Evolutionary conservation across 2,329 filamentous ascomycete species (phyloP), one percentile per base, ranked within the genome.

Genomic region (Teratosphaeria zuluensis): DNA sequence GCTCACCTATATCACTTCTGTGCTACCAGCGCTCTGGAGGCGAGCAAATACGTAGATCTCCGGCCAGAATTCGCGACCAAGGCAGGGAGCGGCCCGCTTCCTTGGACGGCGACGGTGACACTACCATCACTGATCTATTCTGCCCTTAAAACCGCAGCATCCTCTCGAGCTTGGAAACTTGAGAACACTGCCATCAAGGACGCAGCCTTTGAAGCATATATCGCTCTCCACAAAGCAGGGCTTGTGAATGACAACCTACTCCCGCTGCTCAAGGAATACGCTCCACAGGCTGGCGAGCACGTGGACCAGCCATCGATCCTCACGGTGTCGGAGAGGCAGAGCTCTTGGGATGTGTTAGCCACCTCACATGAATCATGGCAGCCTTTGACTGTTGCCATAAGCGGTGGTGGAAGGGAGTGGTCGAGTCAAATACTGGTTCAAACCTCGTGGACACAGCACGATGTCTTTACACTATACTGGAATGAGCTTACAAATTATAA

Each of bases 1-100:
- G 73, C 79, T n/a, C 90, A 94, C 70, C 79, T 97, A 1, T 78
- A 88, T 53, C 90, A 95, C 71, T 95, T 96, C 65, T 96, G 92
- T 71, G 76, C 78, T 0, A 59, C 66, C 14, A 62, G 63, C n/a
- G 79, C 80, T 0, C 70, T 91, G 0, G 79, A 82, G 0, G 74
- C 75, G 0, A 76, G 76, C 0, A 80, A 82, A 30, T 89, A 85
- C 67, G 78, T 85, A 6, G 83, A 91, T 63, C 75, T 76, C 19
- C 76, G 81, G 1, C 90, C 92, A 0, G 82, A 88, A 54, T 95
- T 91, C 66, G 76, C 83, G 14, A 55, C 64, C 30, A 31, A 7
- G 52, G 52, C 31, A 35, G 76, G 3, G 68, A 77, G 38, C 21
- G 28, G 42, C 21, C 52, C 52, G 16, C 19, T 54, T 19, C 52